Evolutionary conservation across 192 early-diverging fungal genomes (phyloP).

Genomic region (Obelidium mucronatum): DNA sequence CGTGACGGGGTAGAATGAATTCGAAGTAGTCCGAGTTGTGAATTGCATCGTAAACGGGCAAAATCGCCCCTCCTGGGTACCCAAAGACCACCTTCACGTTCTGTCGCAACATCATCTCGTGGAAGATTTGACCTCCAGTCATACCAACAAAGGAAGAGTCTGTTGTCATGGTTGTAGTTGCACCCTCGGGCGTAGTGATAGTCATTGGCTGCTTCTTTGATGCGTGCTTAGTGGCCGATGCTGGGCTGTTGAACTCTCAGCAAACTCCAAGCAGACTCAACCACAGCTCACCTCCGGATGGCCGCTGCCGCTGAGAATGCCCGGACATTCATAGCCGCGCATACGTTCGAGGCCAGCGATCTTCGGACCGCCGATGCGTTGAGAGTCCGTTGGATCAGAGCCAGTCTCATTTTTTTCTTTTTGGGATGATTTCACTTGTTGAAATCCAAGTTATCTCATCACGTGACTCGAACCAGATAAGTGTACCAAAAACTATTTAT

Average conservation of each 20-base stretch:
- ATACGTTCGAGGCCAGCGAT: not conserved
- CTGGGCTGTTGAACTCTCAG: not conserved
- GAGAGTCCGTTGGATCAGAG: not conserved
- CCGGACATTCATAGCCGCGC: not conserved
- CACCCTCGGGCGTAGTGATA: not conserved
- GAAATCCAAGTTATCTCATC: no score
- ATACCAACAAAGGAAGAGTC: constrained; percentile 83
- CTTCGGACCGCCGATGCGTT: not conserved
- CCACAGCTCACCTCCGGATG: not conserved
- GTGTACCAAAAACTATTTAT: no score
- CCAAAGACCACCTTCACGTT: constrained; percentile 95
- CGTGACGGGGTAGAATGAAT: constrained; percentile 95
- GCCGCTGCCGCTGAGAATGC: not conserved
- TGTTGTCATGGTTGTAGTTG: constrained; percentile 16
- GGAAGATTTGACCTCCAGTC: constrained; percentile 98
- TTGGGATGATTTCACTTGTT: no score
- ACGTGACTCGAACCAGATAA: no score
- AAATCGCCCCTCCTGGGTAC: constrained; percentile 97
- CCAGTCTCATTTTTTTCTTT: not conserved
- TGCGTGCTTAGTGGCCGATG: not conserved
- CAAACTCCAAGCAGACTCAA: no score
- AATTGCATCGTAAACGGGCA: constrained; percentile 99
- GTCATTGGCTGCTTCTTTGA: constrained; percentile 19
- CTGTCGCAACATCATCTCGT: constrained; percentile 98
- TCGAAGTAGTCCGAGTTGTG: constrained; percentile 95